These are phyloP conservation scores for Eucalyptus curtisii DNA, from an alignment of 345 rosid genomes.

Conservation along the genomic window DNA sequence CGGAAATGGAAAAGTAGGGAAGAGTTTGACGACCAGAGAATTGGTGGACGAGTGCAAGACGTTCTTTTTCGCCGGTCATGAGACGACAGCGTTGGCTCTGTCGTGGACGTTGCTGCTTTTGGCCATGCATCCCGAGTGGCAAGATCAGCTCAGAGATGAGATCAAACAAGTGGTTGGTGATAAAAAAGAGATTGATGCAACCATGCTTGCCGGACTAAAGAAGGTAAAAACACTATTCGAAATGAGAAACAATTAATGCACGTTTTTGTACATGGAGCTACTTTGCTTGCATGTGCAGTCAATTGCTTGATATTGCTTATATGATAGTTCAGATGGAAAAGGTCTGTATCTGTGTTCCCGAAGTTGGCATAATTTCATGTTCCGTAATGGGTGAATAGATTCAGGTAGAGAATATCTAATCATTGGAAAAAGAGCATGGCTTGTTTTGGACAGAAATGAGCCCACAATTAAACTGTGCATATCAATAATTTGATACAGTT, in stretches of 20 bases:
- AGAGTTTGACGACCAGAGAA: constrained; percentile 40
- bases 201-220: constrained; percentile 59
- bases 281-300: not conserved
- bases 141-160: constrained; percentile 62
- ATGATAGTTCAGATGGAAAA: not conserved
- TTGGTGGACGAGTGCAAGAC: constrained; percentile 93
- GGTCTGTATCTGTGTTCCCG: not conserved
- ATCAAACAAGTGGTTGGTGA: constrained; percentile 54
- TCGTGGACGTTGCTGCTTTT: constrained; percentile 87
- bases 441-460: not conserved
- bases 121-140: constrained; percentile 80
- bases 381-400: not conserved
- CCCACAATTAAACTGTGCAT: not conserved
- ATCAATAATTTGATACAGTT: not conserved
- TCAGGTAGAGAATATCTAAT: not conserved
- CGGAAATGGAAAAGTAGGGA: constrained; percentile 20
- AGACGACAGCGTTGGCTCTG: constrained; percentile 81
- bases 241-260: not conserved
- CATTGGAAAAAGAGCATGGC: not conserved
- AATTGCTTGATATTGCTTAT: not conserved
- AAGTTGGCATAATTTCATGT: not conserved
- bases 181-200: constrained; percentile 32
- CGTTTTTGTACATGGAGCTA: not conserved
- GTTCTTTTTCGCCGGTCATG: constrained; percentile 90
- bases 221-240: constrained; percentile 39